Conservation (phyloP, 257 asterid genomes). For the Leonotis leonurus region DNA sequence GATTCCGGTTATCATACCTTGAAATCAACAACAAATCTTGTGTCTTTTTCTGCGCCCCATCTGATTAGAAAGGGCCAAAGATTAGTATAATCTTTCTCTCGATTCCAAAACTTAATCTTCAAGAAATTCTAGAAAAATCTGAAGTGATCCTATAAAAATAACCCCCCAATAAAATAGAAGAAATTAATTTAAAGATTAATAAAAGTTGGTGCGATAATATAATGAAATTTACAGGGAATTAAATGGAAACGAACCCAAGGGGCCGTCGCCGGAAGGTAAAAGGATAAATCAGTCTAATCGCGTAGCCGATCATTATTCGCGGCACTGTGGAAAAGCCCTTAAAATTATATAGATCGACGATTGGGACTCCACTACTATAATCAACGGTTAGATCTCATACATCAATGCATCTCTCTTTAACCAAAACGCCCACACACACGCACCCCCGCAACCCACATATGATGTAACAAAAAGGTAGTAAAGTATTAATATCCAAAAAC, state of each 20-base stretch:
- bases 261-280: not conserved
- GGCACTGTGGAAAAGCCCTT: not conserved
- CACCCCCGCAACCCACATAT: no score
- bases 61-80: slow-evolving; percentile 7
- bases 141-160: slow-evolving; percentile 8
- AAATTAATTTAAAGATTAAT: not conserved
- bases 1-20: slow-evolving; percentile 28
- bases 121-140: slow-evolving; percentile 21
- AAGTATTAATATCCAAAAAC: no score
- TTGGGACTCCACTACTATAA: not conserved
- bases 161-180: no score
- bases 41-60: slow-evolving; percentile 39
- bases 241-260: not conserved
- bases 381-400: not conserved
- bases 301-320: not conserved
- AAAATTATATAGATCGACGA: not conserved
- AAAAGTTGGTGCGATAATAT: slow-evolving; percentile 17
- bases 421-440: no score
- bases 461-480: no score
- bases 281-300: not conserved
- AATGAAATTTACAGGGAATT: not conserved
- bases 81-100: slow-evolving; percentile 16
- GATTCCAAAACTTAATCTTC: slow-evolving; percentile 2
- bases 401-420: no score
- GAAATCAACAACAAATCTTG: slow-evolving; percentile 25